Evolutionary conservation across 179 eudicot genomes (phyloP).

Genomic region (Beta corolliflora): DNA sequence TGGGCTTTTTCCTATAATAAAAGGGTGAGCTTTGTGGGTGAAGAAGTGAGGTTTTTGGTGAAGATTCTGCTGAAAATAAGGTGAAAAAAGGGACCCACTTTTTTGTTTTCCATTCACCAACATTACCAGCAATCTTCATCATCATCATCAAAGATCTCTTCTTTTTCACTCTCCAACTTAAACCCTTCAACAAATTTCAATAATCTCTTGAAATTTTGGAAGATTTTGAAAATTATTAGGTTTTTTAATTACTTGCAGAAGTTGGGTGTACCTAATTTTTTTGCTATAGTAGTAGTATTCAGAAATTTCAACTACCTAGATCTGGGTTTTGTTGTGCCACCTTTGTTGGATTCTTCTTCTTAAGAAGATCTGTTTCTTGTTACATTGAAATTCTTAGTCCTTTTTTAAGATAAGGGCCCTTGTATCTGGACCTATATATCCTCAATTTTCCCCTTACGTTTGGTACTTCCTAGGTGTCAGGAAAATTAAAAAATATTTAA

Average conservation of each 20-base stretch:
- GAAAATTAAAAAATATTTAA: neutral
- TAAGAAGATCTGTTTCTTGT: constrained; percentile 27
- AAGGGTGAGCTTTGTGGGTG: neutral
- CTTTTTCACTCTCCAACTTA: constrained; percentile 1
- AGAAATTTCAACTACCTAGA: constrained; percentile 34
- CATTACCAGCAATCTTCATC: constrained; percentile 30
- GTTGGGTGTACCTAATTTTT: constrained; percentile 45
- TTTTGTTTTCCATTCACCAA: constrained; percentile 4
- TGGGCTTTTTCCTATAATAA: neutral
- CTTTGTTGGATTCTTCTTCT: constrained; percentile 23
- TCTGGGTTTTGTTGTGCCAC: constrained; percentile 28
- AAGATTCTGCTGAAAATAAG: constrained; percentile 32
- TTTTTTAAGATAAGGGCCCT: constrained; percentile 27
- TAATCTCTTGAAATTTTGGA: neutral
- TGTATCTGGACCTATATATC: constrained; percentile 35
- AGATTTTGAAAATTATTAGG: too few species aligned
- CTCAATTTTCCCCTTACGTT: constrained; percentile 22
- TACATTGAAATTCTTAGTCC: constrained; percentile 21
- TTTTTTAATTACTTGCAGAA: neutral
- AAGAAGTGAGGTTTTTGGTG: neutral
- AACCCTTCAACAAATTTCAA: neutral
- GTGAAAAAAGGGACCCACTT: constrained; percentile 17
- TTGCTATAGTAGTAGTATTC: constrained; percentile 7
- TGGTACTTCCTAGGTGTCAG: constrained; percentile 35
- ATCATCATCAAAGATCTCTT: neutral